These are phyloP conservation scores for Erodium trifolium DNA, from an alignment of 441 rosid genomes.

Conservation along the genomic window DNA sequence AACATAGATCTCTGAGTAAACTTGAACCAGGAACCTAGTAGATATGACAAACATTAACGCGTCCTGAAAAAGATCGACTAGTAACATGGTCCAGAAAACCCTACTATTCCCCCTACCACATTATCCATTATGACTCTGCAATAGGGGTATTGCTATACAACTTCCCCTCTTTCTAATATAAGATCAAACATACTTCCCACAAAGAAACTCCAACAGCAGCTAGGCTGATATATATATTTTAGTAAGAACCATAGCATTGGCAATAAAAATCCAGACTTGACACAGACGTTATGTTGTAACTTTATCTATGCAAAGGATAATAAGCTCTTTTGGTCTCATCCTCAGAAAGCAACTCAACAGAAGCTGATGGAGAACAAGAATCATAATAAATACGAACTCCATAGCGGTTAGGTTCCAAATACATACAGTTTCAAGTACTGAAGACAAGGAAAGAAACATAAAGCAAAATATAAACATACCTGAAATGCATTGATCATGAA, in stretches of 20 bases:
- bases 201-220: background rate
- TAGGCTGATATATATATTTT: background rate
- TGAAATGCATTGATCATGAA: conserved; percentile 97
- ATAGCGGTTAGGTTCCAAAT: background rate
- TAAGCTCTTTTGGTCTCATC: background rate
- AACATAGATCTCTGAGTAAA: background rate
- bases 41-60: background rate
- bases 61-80: background rate
- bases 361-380: conserved; percentile 6
- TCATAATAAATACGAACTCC: background rate
- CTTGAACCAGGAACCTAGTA: background rate
- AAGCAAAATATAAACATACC: conserved; percentile 40
- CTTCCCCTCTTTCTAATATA: background rate
- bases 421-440: conserved; percentile 9
- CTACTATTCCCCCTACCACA: background rate
- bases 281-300: background rate
- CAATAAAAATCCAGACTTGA: background rate
- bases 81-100: background rate
- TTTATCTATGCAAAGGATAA: background rate
- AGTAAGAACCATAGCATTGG: conserved; percentile 8
- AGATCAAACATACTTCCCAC: background rate
- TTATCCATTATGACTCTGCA: background rate
- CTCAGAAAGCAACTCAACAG: background rate
- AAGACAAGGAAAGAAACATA: conserved; percentile 16
- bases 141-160: background rate